Evolutionary conservation across 805 yeast genomes (phyloP).

Genomic region (Hanseniaspora valbyensis): DNA sequence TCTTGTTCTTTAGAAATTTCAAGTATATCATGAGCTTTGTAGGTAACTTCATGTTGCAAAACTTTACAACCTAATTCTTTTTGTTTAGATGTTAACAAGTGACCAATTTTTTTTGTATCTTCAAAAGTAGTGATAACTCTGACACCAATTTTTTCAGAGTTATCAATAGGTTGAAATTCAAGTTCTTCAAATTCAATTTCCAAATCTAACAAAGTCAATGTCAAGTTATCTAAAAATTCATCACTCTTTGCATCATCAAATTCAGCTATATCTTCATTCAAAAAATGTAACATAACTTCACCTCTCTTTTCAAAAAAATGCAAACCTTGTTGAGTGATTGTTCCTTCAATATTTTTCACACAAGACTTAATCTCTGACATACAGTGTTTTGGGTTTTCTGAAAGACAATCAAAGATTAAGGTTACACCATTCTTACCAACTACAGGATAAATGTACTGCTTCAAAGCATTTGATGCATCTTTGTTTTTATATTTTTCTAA

Average conservation of each 20-base stretch:
- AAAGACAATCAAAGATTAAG: slow-evolving; percentile 69
- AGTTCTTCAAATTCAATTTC: slow-evolving; percentile 13
- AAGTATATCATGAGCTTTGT: slow-evolving; percentile 45
- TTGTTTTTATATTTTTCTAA: slow-evolving; percentile 9
- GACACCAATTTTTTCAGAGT: neutral
- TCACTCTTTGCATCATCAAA: slow-evolving; percentile 17
- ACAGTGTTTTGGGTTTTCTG: slow-evolving; percentile 81
- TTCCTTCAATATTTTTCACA: slow-evolving; percentile 57
- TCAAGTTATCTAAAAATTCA: slow-evolving; percentile 1
- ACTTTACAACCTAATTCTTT: slow-evolving; percentile 38
- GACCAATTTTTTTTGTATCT: slow-evolving; percentile 28
- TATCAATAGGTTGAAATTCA: neutral
- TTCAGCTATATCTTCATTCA: slow-evolving; percentile 26
- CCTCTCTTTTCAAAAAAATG: slow-evolving; percentile 76
- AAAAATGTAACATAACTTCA: slow-evolving; percentile 43
- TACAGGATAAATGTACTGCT: slow-evolving; percentile 65
- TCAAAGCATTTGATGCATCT: slow-evolving; percentile 1
- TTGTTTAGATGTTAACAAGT: slow-evolving; percentile 48
- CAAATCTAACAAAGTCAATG: neutral
- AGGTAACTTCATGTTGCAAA: slow-evolving; percentile 61
- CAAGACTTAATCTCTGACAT: slow-evolving; percentile 64
- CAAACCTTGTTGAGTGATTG: slow-evolving; percentile 57
- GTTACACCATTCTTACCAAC: slow-evolving; percentile 90
- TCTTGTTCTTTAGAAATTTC: slow-evolving; percentile 38
- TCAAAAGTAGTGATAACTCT: slow-evolving; percentile 5